Base-by-base conservation (phyloP, 2,329 filamentous ascomycete species). In the Stemphylium vesicarium region DNA sequence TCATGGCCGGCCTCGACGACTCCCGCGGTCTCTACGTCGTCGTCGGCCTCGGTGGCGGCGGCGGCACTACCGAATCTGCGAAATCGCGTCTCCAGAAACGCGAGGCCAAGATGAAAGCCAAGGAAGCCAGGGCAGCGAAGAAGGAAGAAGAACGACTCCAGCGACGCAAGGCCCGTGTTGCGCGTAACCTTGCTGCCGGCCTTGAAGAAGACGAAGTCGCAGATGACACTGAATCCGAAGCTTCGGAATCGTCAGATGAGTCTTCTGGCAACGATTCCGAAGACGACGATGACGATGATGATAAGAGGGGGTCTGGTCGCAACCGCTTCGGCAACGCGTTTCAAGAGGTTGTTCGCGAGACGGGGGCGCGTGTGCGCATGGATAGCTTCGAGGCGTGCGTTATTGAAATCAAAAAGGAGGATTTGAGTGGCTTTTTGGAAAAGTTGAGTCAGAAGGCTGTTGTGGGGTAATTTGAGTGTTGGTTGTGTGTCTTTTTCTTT, bases 301-400 rank as follows among this genome's bases (percentile, higher is more conserved):
- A 89, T 82, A 66, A 90, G 40, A 72, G 74, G 85, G 88, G 89
- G 0, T 89, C 90, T 49, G 89, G 93, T 1, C 79, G 91, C 47
- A 99, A 98, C 77, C 86, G 90, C 44, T 99, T 99, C 70, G 95
- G 95, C 7, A 92, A 89, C 67, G 94, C 95, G 3, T 99, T 99
- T 75, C 92, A 97, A 73, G 92, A 96, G 70, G 95, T 98, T 0
- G 90, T 96, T 2, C 85, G 89, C 46, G 92, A 97, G 80, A 98
- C 94, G 13, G 95, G 88, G 55, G 91, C 94, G 0, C 80, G 93
- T 13, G 92, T 98, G 16, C 82, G 92, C 56, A 96, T 97, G 71
- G 95, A 99, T 77, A 96, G 91, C 75, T 99, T 99, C 70, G 95
- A 99, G 77, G 91, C 96, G 74, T 96, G 92, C 69, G 95, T 98